These are phyloP conservation scores for Kodamaea anthophila DNA, from an alignment of 1,139 yeast species.

Conservation along the genomic window DNA sequence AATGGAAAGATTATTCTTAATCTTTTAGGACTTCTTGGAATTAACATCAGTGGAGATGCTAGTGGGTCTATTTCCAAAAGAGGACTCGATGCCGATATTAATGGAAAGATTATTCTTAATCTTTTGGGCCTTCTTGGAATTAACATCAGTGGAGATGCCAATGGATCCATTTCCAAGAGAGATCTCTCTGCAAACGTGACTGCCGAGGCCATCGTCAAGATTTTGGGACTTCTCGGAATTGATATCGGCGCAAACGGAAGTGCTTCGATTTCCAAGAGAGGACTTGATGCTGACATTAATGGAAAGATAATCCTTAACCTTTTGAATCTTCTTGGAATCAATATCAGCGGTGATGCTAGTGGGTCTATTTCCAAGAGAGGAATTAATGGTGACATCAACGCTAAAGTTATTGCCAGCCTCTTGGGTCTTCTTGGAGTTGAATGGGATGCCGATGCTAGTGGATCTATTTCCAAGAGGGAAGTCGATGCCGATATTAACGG, in stretches of 20 bases:
- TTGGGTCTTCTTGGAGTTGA: conserved; percentile 6
- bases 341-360: conserved; percentile 5
- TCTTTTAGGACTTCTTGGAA: conserved; percentile 3
- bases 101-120: conserved; percentile 7
- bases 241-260: conserved; percentile 5
- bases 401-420: conserved; percentile 7
- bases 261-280: conserved; percentile 9
- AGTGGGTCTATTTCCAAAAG: conserved; percentile 5
- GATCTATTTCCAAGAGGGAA: conserved; percentile 8
- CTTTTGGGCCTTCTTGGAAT: conserved; percentile 10
- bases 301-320: too few species aligned
- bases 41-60: conserved; percentile 2
- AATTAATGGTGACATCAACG: conserved; percentile 5
- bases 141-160: conserved; percentile 10
- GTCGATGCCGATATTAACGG: conserved; percentile 1
- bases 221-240: conserved; percentile 4
- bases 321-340: conserved; percentile 2
- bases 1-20: conserved; percentile 2
- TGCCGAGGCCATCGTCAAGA: conserved; percentile 8
- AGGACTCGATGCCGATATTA: conserved; percentile 2
- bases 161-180: conserved; percentile 8
- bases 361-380: conserved; percentile 9
- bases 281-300: conserved; percentile 6
- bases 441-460: conserved; percentile 6
- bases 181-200: conserved; percentile 4